Conservation (phyloP, 139 green algal species). For the Chara braunii region DNA sequence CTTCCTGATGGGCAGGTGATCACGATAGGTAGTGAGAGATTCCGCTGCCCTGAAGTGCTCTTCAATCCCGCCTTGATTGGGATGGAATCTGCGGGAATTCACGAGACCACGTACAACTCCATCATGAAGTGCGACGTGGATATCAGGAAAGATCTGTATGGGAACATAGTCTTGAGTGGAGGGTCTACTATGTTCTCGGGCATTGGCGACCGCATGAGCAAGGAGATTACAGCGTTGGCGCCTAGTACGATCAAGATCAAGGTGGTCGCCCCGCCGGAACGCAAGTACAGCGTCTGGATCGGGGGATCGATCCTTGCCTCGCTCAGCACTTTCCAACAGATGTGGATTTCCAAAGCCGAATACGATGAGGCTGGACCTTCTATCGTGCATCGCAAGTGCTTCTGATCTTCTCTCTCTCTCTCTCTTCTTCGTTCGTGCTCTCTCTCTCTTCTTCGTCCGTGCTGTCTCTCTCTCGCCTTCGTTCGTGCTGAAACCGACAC, state of each 20-base stretch:
- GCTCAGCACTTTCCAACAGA: slow-evolving; percentile 51
- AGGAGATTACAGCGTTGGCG: slow-evolving; percentile 42
- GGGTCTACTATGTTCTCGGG: slow-evolving; percentile 41
- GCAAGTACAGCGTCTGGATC: slow-evolving; percentile 49
- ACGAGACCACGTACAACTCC: slow-evolving; percentile 47
- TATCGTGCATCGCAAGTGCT: slow-evolving; percentile 98
- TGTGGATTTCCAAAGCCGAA: slow-evolving; percentile 89
- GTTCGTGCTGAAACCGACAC: too few relatives aligned
- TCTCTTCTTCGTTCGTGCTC: too few relatives aligned
- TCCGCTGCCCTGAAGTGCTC: slow-evolving; percentile 47
- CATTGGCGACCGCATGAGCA: slow-evolving; percentile 42
- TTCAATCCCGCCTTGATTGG: slow-evolving; percentile 46
- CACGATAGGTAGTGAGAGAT: slow-evolving; percentile 44
- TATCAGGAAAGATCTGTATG: slow-evolving; percentile 41
- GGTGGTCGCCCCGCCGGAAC: slow-evolving; percentile 41
- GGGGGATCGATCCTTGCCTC: slow-evolving; percentile 51
- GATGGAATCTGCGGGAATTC: slow-evolving; percentile 45
- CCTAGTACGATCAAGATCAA: slow-evolving; percentile 45
- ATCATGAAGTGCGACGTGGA: slow-evolving; percentile 50
- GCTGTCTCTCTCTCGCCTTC: too few relatives aligned
- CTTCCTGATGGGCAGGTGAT: slow-evolving; percentile 63
- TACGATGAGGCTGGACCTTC: slow-evolving; percentile 93
- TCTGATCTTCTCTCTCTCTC: too few relatives aligned
- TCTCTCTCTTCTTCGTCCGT: too few relatives aligned
- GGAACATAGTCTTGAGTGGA: slow-evolving; percentile 45